Conservation (phyloP, 2,329 filamentous ascomycete species). For the Nothophoma quercina region DNA sequence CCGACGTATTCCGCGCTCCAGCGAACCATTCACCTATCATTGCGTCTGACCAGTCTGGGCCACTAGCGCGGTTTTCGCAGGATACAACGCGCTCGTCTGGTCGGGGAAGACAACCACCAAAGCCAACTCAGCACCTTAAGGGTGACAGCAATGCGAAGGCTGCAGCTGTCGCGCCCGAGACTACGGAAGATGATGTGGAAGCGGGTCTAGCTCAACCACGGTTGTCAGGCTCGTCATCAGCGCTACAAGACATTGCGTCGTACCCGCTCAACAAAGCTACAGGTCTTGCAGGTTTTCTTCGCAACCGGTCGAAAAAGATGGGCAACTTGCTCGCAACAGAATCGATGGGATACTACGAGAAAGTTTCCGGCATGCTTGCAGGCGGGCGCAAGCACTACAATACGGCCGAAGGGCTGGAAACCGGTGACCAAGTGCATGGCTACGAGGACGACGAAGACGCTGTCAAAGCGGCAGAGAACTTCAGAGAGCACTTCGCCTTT, state of each 20-base stretch:
- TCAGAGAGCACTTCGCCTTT: constrained; percentile 89
- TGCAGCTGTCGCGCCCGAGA: neutral
- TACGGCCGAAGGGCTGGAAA: constrained; percentile 69
- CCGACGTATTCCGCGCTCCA: constrained; percentile 86
- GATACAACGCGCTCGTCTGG: constrained; percentile 49
- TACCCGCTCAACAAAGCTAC: constrained; percentile 86
- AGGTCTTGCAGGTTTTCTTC: constrained; percentile 82
- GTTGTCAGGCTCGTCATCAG: constrained; percentile 56
- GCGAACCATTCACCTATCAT: constrained; percentile 59
- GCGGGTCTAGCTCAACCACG: constrained; percentile 31
- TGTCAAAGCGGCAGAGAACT: constrained; percentile 68
- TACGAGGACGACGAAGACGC: constrained; percentile 64
- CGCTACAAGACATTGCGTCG: constrained; percentile 68
- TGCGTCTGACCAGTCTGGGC: constrained; percentile 33
- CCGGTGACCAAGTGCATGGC: constrained; percentile 69
- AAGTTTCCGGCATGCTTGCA: constrained; percentile 96
- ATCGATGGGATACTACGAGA: constrained; percentile 95
- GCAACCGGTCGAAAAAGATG: constrained; percentile 80
- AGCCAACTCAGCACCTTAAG: constrained; percentile 21
- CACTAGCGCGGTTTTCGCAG: constrained; percentile 41
- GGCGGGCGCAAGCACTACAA: constrained; percentile 90
- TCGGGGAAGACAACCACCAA: constrained; percentile 25
- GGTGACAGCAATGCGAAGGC: constrained; percentile 20
- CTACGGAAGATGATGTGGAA: constrained; percentile 31
- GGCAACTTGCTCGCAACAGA: constrained; percentile 83